A percentile compares a stretch with the other conserved stretches of the same genome.
Conservation (phyloP, 2,329 filamentous ascomycete genomes). For the Tolypocladium album region DNA sequence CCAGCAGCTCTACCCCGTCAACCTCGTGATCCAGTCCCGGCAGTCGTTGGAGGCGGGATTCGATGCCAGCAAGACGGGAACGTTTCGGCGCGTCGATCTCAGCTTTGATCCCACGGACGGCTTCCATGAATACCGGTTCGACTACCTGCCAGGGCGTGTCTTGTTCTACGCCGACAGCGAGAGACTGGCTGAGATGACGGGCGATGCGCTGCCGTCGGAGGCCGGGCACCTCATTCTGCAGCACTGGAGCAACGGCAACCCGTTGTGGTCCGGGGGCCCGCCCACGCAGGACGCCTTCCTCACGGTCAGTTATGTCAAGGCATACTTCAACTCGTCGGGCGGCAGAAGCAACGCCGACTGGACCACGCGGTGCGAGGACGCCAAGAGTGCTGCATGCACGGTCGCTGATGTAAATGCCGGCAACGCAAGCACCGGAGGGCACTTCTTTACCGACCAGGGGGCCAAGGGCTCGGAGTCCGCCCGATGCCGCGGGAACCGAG, state of each 20-base stretch:
- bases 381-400: slow-evolving; percentile 10
- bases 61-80: slow-evolving; percentile 48
- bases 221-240: slow-evolving; percentile 60
- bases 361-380: slow-evolving; percentile 1
- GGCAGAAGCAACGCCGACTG: slow-evolving; percentile 1
- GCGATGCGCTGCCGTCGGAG: slow-evolving; percentile 44
- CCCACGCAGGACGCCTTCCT: slow-evolving; percentile 51
- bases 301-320: slow-evolving; percentile 60
- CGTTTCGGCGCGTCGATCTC: slow-evolving; percentile 46
- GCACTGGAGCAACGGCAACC: slow-evolving; percentile 71
- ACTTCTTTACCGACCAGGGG: slow-evolving; percentile 6
- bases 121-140: slow-evolving; percentile 73
- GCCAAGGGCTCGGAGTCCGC: neutral
- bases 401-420: slow-evolving; percentile 10
- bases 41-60: slow-evolving; percentile 47
- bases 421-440: slow-evolving; percentile 12
- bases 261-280: slow-evolving; percentile 60
- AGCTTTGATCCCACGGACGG: slow-evolving; percentile 53
- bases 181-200: slow-evolving; percentile 44
- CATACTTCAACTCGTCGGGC: slow-evolving; percentile 66
- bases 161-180: slow-evolving; percentile 58
- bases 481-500: neutral
- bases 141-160: slow-evolving; percentile 54
- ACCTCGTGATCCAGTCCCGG: slow-evolving; percentile 65
- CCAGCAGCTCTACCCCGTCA: slow-evolving; percentile 47